Percentiles rank a stretch among this genome's conserved stretches.
Conservation (phyloP, 2,329 filamentous ascomycete species). For the Cladosporium sp. region DNA sequence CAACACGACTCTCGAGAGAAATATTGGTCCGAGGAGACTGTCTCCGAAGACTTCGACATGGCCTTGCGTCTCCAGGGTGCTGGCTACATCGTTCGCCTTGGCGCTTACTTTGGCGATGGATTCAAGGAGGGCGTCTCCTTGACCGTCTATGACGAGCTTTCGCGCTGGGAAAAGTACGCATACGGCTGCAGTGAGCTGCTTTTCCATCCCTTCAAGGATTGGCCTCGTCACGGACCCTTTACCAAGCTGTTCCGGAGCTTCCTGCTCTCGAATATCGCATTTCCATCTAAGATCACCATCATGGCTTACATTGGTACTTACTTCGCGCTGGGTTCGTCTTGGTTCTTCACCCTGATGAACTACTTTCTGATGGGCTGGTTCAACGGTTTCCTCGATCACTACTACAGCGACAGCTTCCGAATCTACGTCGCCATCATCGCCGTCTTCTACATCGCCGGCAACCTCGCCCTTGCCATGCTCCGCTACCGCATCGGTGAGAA, state of each 20-base stretch:
- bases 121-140: constrained; percentile 83
- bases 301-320: constrained; percentile 78
- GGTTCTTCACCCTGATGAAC: constrained; percentile 71
- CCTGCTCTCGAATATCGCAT: constrained; percentile 69
- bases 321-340: constrained; percentile 74
- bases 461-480: constrained; percentile 70
- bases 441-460: constrained; percentile 74
- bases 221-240: constrained; percentile 72
- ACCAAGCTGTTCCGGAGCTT: constrained; percentile 76
- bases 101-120: constrained; percentile 71
- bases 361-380: constrained; percentile 77
- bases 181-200: constrained; percentile 81
- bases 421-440: constrained; percentile 80
- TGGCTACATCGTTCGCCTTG: constrained; percentile 72
- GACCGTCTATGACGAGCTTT: constrained; percentile 80
- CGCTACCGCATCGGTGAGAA: constrained; percentile 69
- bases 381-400: constrained; percentile 75
- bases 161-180: constrained; percentile 84
- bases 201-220: constrained; percentile 74
- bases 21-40: constrained; percentile 78
- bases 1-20: constrained; percentile 69
- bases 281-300: constrained; percentile 74
- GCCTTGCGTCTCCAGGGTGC: constrained; percentile 71
- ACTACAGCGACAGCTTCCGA: constrained; percentile 76
- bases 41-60: constrained; percentile 83